phyloP scores from a whole-genome alignment of 495 filamentous ascomycete species.

The Cetradonia linearis region DNA sequence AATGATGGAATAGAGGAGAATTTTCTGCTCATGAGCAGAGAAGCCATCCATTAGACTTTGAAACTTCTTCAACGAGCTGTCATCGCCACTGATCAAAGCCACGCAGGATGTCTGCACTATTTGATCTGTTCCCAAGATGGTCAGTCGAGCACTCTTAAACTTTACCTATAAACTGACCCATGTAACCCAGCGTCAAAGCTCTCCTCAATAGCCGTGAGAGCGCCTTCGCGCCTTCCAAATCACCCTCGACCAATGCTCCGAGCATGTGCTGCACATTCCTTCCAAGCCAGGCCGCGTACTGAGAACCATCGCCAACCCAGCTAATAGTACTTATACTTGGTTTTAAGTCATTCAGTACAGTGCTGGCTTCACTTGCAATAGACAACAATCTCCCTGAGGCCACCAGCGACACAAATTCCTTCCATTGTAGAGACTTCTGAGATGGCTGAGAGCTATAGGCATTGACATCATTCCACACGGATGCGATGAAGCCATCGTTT shows the following conservation, averaged over 20 bases:
- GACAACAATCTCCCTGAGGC: slow-evolving; percentile 64
- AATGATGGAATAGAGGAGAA: slow-evolving; percentile 46
- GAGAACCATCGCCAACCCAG: slow-evolving; percentile 58
- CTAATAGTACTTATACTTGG: slow-evolving; percentile 23
- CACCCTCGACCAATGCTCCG: slow-evolving; percentile 28
- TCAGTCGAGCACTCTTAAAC: neutral
- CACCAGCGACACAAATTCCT: slow-evolving; percentile 53
- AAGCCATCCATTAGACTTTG: slow-evolving; percentile 38
- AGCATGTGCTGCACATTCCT: slow-evolving; percentile 48
- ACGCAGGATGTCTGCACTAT: slow-evolving; percentile 42
- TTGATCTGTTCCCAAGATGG: slow-evolving; percentile 36
- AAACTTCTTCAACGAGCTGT: slow-evolving; percentile 28
- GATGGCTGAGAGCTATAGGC: neutral
- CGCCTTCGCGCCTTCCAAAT: slow-evolving; percentile 42
- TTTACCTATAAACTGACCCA: slow-evolving; percentile 40
- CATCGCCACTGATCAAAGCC: slow-evolving; percentile 36
- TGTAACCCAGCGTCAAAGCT: slow-evolving; percentile 61
- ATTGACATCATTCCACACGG: slow-evolving; percentile 43
- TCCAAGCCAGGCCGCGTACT: slow-evolving; percentile 71
- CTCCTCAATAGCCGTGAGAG: slow-evolving; percentile 53
- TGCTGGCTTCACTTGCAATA: slow-evolving; percentile 63
- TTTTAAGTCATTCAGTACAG: slow-evolving; percentile 34
- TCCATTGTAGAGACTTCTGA: slow-evolving; percentile 49
- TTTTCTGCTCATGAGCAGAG: slow-evolving; percentile 47
- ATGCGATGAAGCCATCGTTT: slow-evolving; percentile 41